Base-by-base conservation (phyloP, 2,329 filamentous ascomycete genomes). In the Colletotrichum falcatum region DNA sequence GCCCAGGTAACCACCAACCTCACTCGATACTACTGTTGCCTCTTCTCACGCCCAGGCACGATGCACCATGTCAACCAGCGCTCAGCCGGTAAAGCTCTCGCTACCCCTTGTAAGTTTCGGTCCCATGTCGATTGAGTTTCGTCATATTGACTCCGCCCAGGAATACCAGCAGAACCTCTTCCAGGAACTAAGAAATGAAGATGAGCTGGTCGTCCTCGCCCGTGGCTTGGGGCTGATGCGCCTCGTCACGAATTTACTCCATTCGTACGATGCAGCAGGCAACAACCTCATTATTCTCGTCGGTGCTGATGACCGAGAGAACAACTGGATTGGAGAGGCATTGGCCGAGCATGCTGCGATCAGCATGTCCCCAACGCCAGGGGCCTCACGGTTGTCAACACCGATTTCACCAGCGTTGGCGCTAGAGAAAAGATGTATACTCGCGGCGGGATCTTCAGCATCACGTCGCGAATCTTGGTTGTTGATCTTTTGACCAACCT, bases 111-210 rank as follows among this genome's bases (percentile, higher is more conserved):
- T 91, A 85, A 73, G 81, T 75, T 11, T 9, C 28, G 4, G 28
- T 18, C 18, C 14, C 8, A 67, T 39, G 11, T 2, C 5, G 23
- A 30, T 65, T 74, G 72, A 77, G 64, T 69, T 63, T 35, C 30
- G 51, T 37, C 20, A 66, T 55, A 68, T 60, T 70, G 23, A 65
- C 26, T 23, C 49, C 39, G 28, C 9, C 39, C 72, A 92, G 90
- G 87, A 94, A 86, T 99, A 97, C 81, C 96, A 99, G 84, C 95
- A 98, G 84, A 92, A 94, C 78, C 90, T 98, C 77, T 98, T 98
- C 84, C 94, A 93, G 80, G 93, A 96, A 83, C 90, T 97, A 74
- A 92, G 94, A 73, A 85, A 90, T 72, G 93, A 98, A 83, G 96
- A 99, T 92, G 92, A 97, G 81, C 91, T 99, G 74, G 92, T 98